These are phyloP conservation scores for Hygrocybe punicea DNA, from an alignment of 768 basidiomycete species.

Conservation along the genomic window DNA sequence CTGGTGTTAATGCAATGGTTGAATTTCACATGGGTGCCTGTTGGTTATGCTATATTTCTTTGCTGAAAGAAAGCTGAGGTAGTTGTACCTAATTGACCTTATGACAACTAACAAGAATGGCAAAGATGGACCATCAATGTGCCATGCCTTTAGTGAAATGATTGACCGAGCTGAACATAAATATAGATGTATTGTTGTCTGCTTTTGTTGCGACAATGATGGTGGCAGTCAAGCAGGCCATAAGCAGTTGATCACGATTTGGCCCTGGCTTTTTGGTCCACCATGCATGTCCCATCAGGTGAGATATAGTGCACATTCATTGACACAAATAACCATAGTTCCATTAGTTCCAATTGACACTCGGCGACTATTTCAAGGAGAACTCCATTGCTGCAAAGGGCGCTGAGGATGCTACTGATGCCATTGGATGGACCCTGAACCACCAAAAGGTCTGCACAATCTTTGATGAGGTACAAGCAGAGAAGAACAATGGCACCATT, in stretches of 20 bases:
- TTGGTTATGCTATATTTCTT: neutral
- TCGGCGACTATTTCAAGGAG: slow-evolving; percentile 24
- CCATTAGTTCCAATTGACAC: slow-evolving; percentile 22
- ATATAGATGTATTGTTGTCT: slow-evolving; percentile 14
- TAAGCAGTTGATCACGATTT: slow-evolving; percentile 22
- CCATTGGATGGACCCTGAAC: slow-evolving; percentile 27
- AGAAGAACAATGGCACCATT: slow-evolving; percentile 17
- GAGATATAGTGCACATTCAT: neutral
- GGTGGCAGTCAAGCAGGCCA: slow-evolving; percentile 25
- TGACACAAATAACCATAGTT: neutral
- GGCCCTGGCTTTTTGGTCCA: neutral
- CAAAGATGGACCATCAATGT: slow-evolving; percentile 27
- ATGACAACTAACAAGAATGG: slow-evolving; percentile 19
- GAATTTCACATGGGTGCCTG: neutral
- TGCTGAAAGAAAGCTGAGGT: too few relatives aligned
- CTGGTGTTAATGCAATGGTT: slow-evolving; percentile 23
- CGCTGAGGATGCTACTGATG: slow-evolving; percentile 22
- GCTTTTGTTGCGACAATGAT: slow-evolving; percentile 24
- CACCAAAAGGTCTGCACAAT: slow-evolving; percentile 25
- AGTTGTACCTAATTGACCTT: slow-evolving; percentile 25
- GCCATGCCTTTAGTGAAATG: slow-evolving; percentile 22
- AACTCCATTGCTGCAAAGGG: slow-evolving; percentile 18
- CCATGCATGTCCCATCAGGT: neutral
- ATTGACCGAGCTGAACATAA: slow-evolving; percentile 22
- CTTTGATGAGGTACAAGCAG: slow-evolving; percentile 21